Base-by-base conservation (phyloP, 2,329 filamentous ascomycete genomes). In the Colletotrichum chrysophilum region DNA sequence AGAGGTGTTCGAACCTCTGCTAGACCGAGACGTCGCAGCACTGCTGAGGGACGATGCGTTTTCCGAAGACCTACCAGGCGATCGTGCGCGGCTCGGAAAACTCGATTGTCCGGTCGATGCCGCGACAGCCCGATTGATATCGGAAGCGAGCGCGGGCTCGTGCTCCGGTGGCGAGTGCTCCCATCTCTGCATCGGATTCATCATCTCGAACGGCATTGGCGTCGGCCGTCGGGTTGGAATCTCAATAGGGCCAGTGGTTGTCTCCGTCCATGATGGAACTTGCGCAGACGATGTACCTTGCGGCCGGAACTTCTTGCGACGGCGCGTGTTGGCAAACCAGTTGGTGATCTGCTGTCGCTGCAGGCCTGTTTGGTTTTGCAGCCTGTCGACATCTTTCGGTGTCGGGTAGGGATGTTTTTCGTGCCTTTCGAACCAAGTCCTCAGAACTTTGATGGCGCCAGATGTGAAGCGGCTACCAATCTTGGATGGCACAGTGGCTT, bases 281-380 rank as follows among this genome's bases (percentile, higher is more conserved):
- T 88, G 86, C 0, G 91, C 89, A 16, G 91, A 91, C 64, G 85
- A 84, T 74, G 84, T 86, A 78, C 87, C 85, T 64, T 87, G 86
- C 10, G 87, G 84, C 26, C 87, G 86, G 69, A 89, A 87, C 83
- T 93, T 94, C 66, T 91, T 89, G 78, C 93, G 87, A 76, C 93
- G 88, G 70, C 92, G 88, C 68, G 92, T 91, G 82, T 94, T 94
- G 55, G 93, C 92, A 75, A 94, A 89, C 93, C 93, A 94, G 79
- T 94, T 94, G n/a, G 89, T 89, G 66, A 94, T 92, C 79, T 94
- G 93, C 48, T 85, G 90, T 34, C 89, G 85, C 70, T 88, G 91
- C 21, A 94, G 84, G 14, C 92, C 91, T 5, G 92, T 94, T 70
- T 88, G 85, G 30, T 86, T 82, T 79, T 91, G 89, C 61, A 94